Evolutionary conservation across 768 basidiomycete species (phyloP), one percentile per base, ranked within the genome.

Genomic region (Tylopilus rubrobrunneus): DNA sequence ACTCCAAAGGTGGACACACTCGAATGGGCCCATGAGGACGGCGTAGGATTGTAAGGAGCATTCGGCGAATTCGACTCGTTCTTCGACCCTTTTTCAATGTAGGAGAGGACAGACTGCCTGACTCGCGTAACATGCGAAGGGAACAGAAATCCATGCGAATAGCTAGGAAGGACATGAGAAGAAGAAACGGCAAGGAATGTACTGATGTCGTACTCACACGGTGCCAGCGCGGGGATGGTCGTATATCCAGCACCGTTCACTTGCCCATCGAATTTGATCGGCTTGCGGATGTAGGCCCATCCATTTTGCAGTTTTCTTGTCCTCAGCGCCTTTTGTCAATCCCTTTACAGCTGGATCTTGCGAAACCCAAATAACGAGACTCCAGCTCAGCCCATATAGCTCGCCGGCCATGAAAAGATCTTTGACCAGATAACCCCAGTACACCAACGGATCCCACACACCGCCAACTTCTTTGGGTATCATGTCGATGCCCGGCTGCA

Each of bases 231-330:
- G 86, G 2, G 96, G 96, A 71, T 98, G 96, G 67, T 99, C 95
- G 71, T 99, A 98, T 59, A 99, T 92, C 91, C 92, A 96, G 71
- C 96, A 98, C 27, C 87, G 82, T 66, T 99, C 95, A 60, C 89
- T 86, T 31, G 80, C 78, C 95, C 96, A 98, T 42, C 92, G 82
- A 39, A 99, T 82, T 60, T 87, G 80, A 28, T 78, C 72, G 14
- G 87, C 82, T 42, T 79, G 81, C 0, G 95, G 94, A 72, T 97
- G 95, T 49, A 85, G 64, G 19, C 80, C 77, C 83, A 98, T 92
- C 95, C 95, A 98, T 58, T 84, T 89, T 8, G 92, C 85, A 6
- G 89, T 89, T 61, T 92, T 87, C 70, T 97, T 94, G 71, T 98
- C 95, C 76, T 98, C 95, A 0, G 89, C 86, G 11, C 95, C 95